phyloP scores from a whole-genome alignment of 148 eudicot species.

The Chenopodium berlandieri region DNA sequence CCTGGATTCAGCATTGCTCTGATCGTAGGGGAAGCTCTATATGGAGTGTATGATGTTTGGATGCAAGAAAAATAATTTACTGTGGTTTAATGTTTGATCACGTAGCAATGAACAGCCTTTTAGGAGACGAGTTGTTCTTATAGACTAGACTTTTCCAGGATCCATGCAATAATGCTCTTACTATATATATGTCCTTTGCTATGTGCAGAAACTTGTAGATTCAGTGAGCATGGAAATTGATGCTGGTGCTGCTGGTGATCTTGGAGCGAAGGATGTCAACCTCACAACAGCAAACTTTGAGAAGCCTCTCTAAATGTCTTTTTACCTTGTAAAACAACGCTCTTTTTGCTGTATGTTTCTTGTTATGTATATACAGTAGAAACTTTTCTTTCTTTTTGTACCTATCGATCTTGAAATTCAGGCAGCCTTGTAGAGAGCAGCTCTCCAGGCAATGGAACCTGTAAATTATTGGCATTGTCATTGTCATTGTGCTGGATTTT shows the following conservation, averaged over 20 bases:
- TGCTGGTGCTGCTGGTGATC: constrained; percentile 30
- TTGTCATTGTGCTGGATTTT: background rate
- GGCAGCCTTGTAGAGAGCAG: background rate
- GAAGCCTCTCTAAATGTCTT: background rate
- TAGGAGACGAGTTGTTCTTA: no score
- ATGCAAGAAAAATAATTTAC: background rate
- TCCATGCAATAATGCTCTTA: background rate
- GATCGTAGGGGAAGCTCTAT: background rate
- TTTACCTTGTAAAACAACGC: background rate
- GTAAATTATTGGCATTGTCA: background rate
- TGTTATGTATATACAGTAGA: background rate
- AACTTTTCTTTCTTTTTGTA: background rate
- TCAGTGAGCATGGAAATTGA: constrained; percentile 53
- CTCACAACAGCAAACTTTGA: constrained; percentile 30
- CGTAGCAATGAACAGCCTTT: no score
- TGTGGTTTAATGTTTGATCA: background rate
- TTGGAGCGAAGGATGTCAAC: constrained; percentile 23
- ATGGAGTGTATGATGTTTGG: background rate
- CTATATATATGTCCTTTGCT: constrained; percentile 7
- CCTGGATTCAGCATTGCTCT: background rate
- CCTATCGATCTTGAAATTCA: background rate
- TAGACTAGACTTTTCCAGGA: background rate
- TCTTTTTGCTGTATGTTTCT: background rate
- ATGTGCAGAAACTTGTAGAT: constrained; percentile 58
- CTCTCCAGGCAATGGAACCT: background rate